phyloP scores from a whole-genome alignment of 768 basidiomycete genomes.

The Sporobolomyces roseus region DNA sequence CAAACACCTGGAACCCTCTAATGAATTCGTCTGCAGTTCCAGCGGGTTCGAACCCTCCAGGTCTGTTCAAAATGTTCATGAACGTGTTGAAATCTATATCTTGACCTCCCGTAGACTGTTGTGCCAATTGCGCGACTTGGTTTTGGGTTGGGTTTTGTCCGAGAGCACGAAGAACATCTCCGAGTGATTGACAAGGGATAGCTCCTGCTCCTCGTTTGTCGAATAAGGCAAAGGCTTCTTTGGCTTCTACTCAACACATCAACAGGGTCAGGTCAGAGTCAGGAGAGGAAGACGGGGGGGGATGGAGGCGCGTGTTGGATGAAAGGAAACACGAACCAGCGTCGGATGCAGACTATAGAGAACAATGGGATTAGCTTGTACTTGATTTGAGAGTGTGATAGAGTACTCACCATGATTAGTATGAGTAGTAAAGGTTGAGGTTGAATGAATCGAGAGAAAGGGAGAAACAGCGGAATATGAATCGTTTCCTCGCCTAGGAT shows the following conservation, averaged over 20 bases:
- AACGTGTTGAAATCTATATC: constrained; percentile 93
- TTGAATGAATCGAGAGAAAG: no score
- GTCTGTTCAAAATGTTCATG: constrained; percentile 82
- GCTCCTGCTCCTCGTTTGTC: constrained; percentile 93
- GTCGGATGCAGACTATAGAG: constrained; percentile 23
- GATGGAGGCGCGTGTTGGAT: background rate
- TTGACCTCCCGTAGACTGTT: constrained; percentile 60
- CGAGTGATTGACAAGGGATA: constrained; percentile 79
- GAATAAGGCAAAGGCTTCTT: constrained; percentile 77
- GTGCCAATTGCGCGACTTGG: constrained; percentile 82
- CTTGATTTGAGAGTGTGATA: no score
- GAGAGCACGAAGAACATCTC: constrained; percentile 85
- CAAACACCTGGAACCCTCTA: constrained; percentile 98
- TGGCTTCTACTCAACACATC: constrained; percentile 26
- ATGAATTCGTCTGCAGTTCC: constrained; percentile 97
- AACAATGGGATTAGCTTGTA: no score
- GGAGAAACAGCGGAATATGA: no score
- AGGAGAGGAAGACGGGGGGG: background rate
- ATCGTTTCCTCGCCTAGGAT: no score
- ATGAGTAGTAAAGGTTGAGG: no score
- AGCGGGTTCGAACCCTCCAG: constrained; percentile 94
- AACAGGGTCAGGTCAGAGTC: background rate
- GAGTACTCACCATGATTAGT: no score
- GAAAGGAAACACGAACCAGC: constrained; percentile 14
- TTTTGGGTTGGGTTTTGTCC: constrained; percentile 99